Conservation (phyloP, 2,329 filamentous ascomycete genomes). For the Talaromyces amestolkiae region DNA sequence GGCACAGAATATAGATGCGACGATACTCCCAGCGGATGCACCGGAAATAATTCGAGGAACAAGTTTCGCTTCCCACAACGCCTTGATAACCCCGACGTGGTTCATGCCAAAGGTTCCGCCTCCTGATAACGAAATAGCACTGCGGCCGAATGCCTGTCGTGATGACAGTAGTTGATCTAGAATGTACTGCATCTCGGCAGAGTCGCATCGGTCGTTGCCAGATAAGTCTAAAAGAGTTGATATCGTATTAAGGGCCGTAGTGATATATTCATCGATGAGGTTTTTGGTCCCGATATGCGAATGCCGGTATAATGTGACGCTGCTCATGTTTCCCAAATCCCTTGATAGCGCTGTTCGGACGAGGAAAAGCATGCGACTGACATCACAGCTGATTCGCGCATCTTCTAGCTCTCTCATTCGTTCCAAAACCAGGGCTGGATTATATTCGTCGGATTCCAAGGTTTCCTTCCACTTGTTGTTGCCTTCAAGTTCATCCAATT, state of each 20-base stretch:
- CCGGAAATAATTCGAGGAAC: slow-evolving; percentile 85
- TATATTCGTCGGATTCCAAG: slow-evolving; percentile 66
- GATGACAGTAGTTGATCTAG: slow-evolving; percentile 69
- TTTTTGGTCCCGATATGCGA: slow-evolving; percentile 82
- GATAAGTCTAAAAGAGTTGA: slow-evolving; percentile 65
- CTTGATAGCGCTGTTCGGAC: slow-evolving; percentile 77
- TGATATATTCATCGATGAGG: slow-evolving; percentile 82
- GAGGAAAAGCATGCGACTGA: slow-evolving; percentile 73
- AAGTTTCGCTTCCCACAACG: slow-evolving; percentile 69
- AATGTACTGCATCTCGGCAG: slow-evolving; percentile 58
- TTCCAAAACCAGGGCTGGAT: slow-evolving; percentile 64
- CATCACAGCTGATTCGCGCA: slow-evolving; percentile 68
- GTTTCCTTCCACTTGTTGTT: slow-evolving; percentile 79
- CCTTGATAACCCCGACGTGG: slow-evolving; percentile 83
- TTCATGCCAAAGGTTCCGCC: slow-evolving; percentile 90
- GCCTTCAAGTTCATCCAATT: slow-evolving; percentile 75
- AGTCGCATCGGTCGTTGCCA: slow-evolving; percentile 51
- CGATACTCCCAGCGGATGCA: slow-evolving; percentile 82
- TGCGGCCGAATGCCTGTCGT: slow-evolving; percentile 79
- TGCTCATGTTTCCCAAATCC: slow-evolving; percentile 82
- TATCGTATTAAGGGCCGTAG: slow-evolving; percentile 73
- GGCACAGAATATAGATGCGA: slow-evolving; percentile 75
- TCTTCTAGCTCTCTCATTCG: slow-evolving; percentile 72
- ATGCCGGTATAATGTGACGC: slow-evolving; percentile 76
- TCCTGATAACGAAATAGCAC: slow-evolving; percentile 76